Conservation (phyloP, 208 protist species). For the Crithidia sp. region DNA sequence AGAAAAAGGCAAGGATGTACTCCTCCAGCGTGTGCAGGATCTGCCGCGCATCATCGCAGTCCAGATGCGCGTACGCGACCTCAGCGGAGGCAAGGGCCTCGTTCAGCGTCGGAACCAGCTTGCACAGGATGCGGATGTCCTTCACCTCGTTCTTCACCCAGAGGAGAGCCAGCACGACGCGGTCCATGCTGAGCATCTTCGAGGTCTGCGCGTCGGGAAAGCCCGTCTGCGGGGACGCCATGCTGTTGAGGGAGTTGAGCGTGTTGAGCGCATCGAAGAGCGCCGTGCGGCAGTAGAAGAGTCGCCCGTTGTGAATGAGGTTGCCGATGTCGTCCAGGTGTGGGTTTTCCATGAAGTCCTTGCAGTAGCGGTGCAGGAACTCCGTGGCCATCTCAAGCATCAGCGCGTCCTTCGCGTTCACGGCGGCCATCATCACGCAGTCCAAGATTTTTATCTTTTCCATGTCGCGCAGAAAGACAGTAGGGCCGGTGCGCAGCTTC, state of each 20-base stretch:
- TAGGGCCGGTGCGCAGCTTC: conserved; percentile 54
- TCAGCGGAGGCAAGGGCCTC: conserved; percentile 48
- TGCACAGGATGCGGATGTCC: conserved; percentile 48
- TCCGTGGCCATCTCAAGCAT: conserved; percentile 53
- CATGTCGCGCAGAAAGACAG: conserved; percentile 73
- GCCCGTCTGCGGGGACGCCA: conserved; percentile 32
- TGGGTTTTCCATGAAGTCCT: conserved; percentile 63
- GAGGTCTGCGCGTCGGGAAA: conserved; percentile 30
- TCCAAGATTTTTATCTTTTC: conserved; percentile 84
- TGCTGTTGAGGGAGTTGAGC: neutral
- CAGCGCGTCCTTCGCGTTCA: conserved; percentile 56
- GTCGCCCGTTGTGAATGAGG: conserved; percentile 70
- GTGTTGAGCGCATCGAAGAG: conserved; percentile 63
- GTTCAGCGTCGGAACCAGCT: conserved; percentile 53
- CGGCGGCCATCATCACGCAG: conserved; percentile 72
- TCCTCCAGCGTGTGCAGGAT: conserved; percentile 57
- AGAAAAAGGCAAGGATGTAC: conserved; percentile 52
- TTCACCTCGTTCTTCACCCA: conserved; percentile 67
- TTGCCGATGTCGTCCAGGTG: conserved; percentile 55
- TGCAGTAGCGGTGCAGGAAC: conserved; percentile 44
- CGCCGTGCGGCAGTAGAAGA: conserved; percentile 65
- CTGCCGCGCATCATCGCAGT: conserved; percentile 45
- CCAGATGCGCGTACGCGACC: conserved; percentile 39
- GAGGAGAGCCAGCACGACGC: conserved; percentile 50
- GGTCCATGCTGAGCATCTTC: conserved; percentile 40